These are phyloP conservation scores for Penicillium sp. DNA, from an alignment of 2,329 filamentous ascomycete genomes.

Conservation along the genomic window DNA sequence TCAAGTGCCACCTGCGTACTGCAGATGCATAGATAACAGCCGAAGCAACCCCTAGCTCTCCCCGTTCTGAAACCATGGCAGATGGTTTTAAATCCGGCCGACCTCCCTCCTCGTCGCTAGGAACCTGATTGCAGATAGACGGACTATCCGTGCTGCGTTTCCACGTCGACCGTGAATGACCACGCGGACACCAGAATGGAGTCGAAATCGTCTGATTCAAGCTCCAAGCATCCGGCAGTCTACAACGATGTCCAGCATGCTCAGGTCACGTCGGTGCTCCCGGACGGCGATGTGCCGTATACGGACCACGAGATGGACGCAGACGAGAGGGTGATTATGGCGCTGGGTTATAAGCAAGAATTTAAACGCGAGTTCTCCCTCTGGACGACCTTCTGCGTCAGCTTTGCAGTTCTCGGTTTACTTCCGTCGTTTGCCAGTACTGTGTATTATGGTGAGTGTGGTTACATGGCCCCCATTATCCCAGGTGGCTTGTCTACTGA, in stretches of 20 bases:
- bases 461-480: too few species aligned
- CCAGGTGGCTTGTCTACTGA: conserved; percentile 7
- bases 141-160: background rate
- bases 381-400: conserved; percentile 72
- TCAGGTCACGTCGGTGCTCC: conserved; percentile 38
- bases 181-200: conserved; percentile 12
- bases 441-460: conserved; percentile 61
- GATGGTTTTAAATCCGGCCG: conserved; percentile 7
- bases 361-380: conserved; percentile 69
- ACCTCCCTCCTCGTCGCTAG: too few species aligned
- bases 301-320: conserved; percentile 36
- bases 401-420: conserved; percentile 68
- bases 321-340: conserved; percentile 44
- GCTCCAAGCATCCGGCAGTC: conserved; percentile 12
- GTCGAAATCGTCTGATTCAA: conserved; percentile 8
- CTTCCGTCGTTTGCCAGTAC: conserved; percentile 70
- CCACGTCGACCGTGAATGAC: conserved; percentile 4
- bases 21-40: conserved; percentile 19
- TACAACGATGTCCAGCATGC: conserved; percentile 29
- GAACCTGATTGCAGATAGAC: background rate
- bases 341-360: conserved; percentile 56
- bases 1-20: too few species aligned
- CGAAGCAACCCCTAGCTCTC: conserved; percentile 5
- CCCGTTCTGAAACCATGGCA: background rate
- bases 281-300: conserved; percentile 39